Evolutionary conservation across 495 filamentous ascomycete species (phyloP).

Genomic region (Podospora comata): DNA sequence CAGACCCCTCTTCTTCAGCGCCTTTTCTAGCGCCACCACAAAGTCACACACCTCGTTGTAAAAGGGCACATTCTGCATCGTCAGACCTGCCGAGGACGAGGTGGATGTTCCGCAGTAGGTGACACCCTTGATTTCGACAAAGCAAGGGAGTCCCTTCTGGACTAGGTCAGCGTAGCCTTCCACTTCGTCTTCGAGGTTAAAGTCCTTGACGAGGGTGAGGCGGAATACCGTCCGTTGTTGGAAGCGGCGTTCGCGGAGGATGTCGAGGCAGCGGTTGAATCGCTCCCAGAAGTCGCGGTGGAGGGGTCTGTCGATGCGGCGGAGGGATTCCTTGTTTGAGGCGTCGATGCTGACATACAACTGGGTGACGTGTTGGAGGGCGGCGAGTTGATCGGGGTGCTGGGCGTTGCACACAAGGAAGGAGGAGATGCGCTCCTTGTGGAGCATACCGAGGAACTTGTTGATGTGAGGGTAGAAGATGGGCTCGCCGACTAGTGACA

Average conservation of each 20-base stretch:
- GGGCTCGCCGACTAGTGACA: conserved; percentile 88
- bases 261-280: conserved; percentile 85
- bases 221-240: conserved; percentile 91
- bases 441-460: conserved; percentile 75
- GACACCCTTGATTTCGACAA: conserved; percentile 93
- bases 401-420: conserved; percentile 99
- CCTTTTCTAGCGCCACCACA: conserved; percentile 65
- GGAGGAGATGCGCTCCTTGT: conserved; percentile 80
- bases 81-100: conserved; percentile 74
- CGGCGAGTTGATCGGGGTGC: conserved; percentile 84
- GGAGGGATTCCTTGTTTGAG: conserved; percentile 80
- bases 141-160: conserved; percentile 76
- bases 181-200: conserved; percentile 92
- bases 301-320: conserved; percentile 83
- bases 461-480: conserved; percentile 99
- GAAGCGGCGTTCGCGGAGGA: conserved; percentile 75
- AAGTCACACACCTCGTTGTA: conserved; percentile 84
- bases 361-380: conserved; percentile 80
- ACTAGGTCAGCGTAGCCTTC: conserved; percentile 88
- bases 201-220: conserved; percentile 89
- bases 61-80: conserved; percentile 94
- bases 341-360: conserved; percentile 96
- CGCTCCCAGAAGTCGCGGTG: conserved; percentile 98
- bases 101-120: conserved; percentile 93
- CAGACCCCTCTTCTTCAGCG: conserved; percentile 63